Evolutionary conservation across 768 basidiomycete species (phyloP), one percentile per base, ranked within the genome.

Genomic region (Pleurotus tuber-regium): DNA sequence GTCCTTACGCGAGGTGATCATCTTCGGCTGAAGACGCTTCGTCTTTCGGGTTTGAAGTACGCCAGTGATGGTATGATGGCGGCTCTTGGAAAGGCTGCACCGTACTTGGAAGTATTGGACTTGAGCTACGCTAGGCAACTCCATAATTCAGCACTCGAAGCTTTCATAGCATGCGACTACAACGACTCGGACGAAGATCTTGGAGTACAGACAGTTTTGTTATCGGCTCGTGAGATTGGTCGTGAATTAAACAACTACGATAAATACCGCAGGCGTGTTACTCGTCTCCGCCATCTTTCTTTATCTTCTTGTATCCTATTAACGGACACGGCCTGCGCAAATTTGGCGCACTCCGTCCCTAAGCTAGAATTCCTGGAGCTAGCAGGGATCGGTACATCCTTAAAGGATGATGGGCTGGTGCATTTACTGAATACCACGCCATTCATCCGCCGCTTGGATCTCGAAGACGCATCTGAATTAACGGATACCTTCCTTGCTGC

Each of bases 391-490:
- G 86, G 89, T 10, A 61, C 75, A 10, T 80, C 84, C 40, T 66
- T 94, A 54, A 80, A 76, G 55, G 83, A 90, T 54, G 80, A 79
- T 2, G 92, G 92, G n/a, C 68, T 97, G 5, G 69, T 91, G 14
- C 74, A 75, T 36, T 74, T 97, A 18, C 68, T 97, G 29, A 68
- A 67, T 39, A 86, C 86, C 11, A 86, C 84, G 2, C 88, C 88
- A 1, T 65, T 74, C 54, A 83, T 97, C 41, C 77, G 83, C 50
- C 81, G 80, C 39, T 69, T 96, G 33, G 94, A 97, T 63, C 70
- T 97, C n/a, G 94, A 96, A 62, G 89, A 92, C 57, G 90, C 90
- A 4, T 65, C 68, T 10, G 78, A 84, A 14, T 80, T 94, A 48
- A 86, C 81, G 1, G 92, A 96, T 64, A 68, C 73, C 2, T 77